These are phyloP conservation scores for Penicillium paxilli DNA, from an alignment of 495 filamentous ascomycete species.

Conservation along the genomic window DNA sequence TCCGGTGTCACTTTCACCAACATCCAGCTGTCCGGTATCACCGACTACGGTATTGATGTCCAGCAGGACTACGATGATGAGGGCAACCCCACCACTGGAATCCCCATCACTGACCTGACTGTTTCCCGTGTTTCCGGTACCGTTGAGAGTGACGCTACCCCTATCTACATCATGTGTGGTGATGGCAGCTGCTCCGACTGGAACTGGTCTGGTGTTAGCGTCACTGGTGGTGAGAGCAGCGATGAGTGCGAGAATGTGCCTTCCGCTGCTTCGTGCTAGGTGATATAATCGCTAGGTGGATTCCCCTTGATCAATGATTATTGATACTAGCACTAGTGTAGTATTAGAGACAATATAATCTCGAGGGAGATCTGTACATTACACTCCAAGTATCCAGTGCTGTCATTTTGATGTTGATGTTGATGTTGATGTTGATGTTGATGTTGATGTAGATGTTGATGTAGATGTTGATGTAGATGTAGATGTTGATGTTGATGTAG, in stretches of 20 bases:
- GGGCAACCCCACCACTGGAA: slow-evolving; percentile 59
- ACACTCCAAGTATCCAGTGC: too few species aligned
- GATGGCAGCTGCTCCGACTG: slow-evolving; percentile 43
- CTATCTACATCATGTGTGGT: slow-evolving; percentile 58
- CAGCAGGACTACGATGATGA: slow-evolving; percentile 72
- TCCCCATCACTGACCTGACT: slow-evolving; percentile 60
- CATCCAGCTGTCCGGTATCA: slow-evolving; percentile 58
- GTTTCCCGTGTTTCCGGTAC: slow-evolving; percentile 53
- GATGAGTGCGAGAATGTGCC: slow-evolving; percentile 44
- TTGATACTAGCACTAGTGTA: not conserved
- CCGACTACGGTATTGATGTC: slow-evolving; percentile 64
- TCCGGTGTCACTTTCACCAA: slow-evolving; percentile 58
- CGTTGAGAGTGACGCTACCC: slow-evolving; percentile 40
- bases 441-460: too few species aligned
- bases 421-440: too few species aligned
- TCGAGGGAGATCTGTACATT: not conserved
- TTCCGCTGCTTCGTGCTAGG: slow-evolving; percentile 41
- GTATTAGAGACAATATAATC: not conserved
- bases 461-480: too few species aligned
- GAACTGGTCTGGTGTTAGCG: slow-evolving; percentile 45
- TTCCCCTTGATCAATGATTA: not conserved
- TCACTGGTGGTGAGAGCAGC: slow-evolving; percentile 49
- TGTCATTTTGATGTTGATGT: too few species aligned
- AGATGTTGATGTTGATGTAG: too few species aligned
- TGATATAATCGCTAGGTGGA: not conserved